Base-by-base conservation (phyloP, 208 protist genomes). In the Leishmania tarentolae region DNA sequence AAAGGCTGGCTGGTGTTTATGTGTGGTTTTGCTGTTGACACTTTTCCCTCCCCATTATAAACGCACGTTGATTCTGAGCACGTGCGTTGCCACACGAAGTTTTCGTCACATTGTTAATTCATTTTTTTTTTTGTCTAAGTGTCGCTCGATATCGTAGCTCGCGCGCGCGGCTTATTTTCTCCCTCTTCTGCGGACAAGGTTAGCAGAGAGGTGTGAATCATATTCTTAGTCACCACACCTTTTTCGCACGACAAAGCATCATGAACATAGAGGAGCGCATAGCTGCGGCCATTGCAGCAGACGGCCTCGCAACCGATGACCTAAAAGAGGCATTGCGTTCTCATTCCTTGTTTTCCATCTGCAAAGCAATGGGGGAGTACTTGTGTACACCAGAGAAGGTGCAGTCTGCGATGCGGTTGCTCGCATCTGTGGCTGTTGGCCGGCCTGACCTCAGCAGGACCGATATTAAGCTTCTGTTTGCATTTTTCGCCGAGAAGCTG, bases 401-500 rank as follows among this genome's bases (percentile, higher is more conserved):
- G 57, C 79, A 78, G 66, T 69, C 77, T 35, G 92, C 92, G 35
- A 86, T 95, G 71, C 85, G 56, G 28, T 46, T 92, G 53, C 86
- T 95, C 21, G 83, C 84, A 37, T 78, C 70, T 5, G 81, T 86
- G 52, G 78, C 90, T 7, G 77, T 83, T 19, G 77, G 72, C 35
- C 86, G 92, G 35, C 17, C 66, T n/a, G 44, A 57, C 52, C 56
- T 92, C 31, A 79, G 71, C 21, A 76, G 75, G 74, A 88, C 78
- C n/a, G 88, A 92, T 71, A 66, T 88, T 35, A 77, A 73, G 35
- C 76, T 91, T 68, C 81, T 95, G 31, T 81, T 89, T 81, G 56
- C 69, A 11, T 94, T 94, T 84, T 94, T 94, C 59, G 80, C 78
- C 37, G 80, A 82, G 35, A 94, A 92, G 71, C 81, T 89, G 73